A percentile compares a stretch with the other conserved stretches of the same genome.
These are phyloP conservation scores for Lavandula angustifolia DNA, from an alignment of 257 asterid species.

Conservation along the genomic window DNA sequence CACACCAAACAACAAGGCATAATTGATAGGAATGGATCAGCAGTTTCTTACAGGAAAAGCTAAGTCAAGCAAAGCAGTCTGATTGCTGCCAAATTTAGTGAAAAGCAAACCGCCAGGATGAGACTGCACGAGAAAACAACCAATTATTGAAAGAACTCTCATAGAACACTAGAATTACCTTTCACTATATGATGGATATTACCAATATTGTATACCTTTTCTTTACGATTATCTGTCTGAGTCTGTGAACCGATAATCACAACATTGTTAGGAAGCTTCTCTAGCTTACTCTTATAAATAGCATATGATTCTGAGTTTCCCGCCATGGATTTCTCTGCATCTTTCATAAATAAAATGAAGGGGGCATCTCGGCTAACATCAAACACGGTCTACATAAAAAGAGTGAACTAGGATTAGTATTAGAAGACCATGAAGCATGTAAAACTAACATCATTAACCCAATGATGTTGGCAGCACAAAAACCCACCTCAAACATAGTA, in stretches of 20 bases:
- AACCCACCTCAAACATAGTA: constrained; percentile 83
- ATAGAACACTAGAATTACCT: not conserved
- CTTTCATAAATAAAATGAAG: constrained; percentile 85
- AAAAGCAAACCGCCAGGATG: constrained; percentile 83
- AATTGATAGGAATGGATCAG: constrained; percentile 12
- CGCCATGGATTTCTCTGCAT: constrained; percentile 82
- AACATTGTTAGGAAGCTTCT: constrained; percentile 81
- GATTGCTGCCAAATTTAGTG: constrained; percentile 85
- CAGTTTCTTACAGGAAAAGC: constrained; percentile 76
- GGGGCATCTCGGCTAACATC: constrained; percentile 78
- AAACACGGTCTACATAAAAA: constrained; percentile 58
- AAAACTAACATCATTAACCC: not conserved
- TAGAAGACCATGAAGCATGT: constrained; percentile 20
- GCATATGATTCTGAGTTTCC: constrained; percentile 76
- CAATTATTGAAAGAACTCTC: constrained; percentile 4
- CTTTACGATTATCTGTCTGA: constrained; percentile 71
- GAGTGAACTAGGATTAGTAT: constrained; percentile 23
- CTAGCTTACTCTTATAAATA: constrained; percentile 70
- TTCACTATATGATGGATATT: not conserved
- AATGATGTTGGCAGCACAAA: constrained; percentile 9
- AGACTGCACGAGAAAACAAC: constrained; percentile 58
- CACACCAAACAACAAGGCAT: constrained; percentile 13
- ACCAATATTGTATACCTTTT: constrained; percentile 59
- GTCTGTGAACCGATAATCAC: constrained; percentile 83
- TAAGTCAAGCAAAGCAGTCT: constrained; percentile 84